Conservation (phyloP, 345 rosid genomes). For the Angophora floribunda region DNA sequence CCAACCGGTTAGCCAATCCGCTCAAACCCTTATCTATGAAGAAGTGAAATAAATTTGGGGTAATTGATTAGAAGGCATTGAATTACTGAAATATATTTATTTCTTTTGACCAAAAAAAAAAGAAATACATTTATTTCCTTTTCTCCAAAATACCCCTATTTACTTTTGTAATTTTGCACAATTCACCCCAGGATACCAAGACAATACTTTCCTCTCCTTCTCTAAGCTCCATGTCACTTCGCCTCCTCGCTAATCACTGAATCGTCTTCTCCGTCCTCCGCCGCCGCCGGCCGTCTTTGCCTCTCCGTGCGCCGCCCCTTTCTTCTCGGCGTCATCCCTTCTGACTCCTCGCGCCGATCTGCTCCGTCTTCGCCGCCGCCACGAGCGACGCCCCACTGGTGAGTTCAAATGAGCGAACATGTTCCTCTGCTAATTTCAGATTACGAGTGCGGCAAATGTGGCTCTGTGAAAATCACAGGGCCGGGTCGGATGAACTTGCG, state of each 20-base stretch:
- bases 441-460: background rate
- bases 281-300: background rate
- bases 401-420: background rate
- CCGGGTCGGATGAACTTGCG: background rate
- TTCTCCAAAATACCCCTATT: background rate
- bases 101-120: background rate
- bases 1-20: background rate
- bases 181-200: background rate
- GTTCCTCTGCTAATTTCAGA: background rate
- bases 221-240: background rate
- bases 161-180: background rate
- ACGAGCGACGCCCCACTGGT: background rate
- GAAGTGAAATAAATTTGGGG: fast-evolving
- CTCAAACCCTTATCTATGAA: fast-evolving
- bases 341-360: background rate
- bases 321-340: background rate
- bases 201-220: background rate
- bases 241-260: background rate
- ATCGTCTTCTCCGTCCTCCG: background rate
- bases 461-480: background rate
- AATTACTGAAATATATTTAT: fast-evolving
- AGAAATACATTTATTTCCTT: background rate
- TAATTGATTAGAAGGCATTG: fast-evolving
- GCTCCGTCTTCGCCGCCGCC: background rate
- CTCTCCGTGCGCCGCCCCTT: background rate